Evolutionary conservation across 2,329 filamentous ascomycete genomes (phyloP).

Genomic region (Sarocladium strictum): DNA sequence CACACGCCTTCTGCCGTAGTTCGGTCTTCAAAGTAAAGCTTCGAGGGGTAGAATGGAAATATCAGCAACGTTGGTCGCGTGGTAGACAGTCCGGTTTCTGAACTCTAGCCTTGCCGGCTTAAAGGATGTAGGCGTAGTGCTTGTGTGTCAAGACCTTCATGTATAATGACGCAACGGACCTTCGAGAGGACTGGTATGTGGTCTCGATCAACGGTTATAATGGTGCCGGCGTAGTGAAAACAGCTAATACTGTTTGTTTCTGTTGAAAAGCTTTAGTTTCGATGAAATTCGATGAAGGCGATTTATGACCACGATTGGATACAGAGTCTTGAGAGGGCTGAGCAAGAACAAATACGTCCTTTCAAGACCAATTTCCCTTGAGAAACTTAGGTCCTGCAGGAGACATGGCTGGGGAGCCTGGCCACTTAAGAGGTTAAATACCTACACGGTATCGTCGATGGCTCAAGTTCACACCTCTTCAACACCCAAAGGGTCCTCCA

Average conservation of each 20-base stretch:
- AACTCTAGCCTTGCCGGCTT: background rate
- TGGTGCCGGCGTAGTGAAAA: background rate
- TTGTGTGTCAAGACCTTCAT: background rate
- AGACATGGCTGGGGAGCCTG: too few species aligned
- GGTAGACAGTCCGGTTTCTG: background rate
- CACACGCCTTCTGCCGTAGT: background rate
- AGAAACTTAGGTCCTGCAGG: too few species aligned
- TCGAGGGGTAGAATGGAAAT: background rate
- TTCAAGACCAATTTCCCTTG: too few species aligned
- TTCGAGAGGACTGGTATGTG: background rate
- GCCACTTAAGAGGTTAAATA: background rate
- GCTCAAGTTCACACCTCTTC: background rate
- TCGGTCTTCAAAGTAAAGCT: background rate
- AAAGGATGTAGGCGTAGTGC: background rate
- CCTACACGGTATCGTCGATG: background rate
- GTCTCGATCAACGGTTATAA: background rate
- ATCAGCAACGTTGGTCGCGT: background rate
- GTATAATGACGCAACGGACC: background rate
- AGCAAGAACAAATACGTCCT: background rate
- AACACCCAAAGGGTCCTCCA: background rate
- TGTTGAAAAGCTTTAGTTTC: background rate
- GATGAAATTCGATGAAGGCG: background rate
- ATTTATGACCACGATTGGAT: background rate
- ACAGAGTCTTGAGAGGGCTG: background rate
- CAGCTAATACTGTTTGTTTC: conserved; percentile 10